phyloP scores from a whole-genome alignment of 164 flowering plant genomes.

The Houttuynia cordata region DNA sequence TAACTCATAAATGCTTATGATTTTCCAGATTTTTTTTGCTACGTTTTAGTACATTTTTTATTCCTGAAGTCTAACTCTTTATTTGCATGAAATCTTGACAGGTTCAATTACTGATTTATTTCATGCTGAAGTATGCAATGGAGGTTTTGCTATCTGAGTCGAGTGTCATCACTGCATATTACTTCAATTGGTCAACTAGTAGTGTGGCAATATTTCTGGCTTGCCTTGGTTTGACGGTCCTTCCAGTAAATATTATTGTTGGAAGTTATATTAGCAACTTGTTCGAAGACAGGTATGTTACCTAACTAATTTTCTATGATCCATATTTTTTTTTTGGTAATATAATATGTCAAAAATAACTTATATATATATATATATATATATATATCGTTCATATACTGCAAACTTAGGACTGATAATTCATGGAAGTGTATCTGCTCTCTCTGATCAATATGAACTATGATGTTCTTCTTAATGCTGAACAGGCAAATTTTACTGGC shows the following conservation, averaged over 20 bases:
- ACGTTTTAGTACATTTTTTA: neutral
- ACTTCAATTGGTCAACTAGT: slow-evolving; percentile 66
- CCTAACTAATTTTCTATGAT: neutral
- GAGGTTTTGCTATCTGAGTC: slow-evolving; percentile 76
- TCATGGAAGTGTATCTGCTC: neutral
- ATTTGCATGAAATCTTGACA: slow-evolving; percentile 10
- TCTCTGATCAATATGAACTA: neutral
- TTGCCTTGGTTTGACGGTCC: slow-evolving; percentile 77
- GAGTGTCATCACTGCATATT: slow-evolving; percentile 58
- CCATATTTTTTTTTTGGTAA: too few species aligned
- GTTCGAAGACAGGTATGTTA: slow-evolving; percentile 62
- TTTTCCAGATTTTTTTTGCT: too few species aligned
- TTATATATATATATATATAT: too few species aligned
- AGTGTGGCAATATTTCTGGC: slow-evolving; percentile 76
- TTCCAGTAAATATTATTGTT: slow-evolving; percentile 65
- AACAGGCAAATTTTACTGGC: slow-evolving; percentile 83
- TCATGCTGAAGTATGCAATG: slow-evolving; percentile 91
- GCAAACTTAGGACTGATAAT: neutral
- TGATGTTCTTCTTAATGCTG: neutral
- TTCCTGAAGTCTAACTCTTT: neutral
- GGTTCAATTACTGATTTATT: slow-evolving; percentile 70
- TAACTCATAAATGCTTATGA: too few species aligned
- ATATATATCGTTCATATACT: neutral
- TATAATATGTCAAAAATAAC: neutral
- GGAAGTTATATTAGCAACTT: slow-evolving; percentile 78